Evolutionary conservation across 116 monocot species (phyloP).

Genomic region (Dioscorea cayenensis): DNA sequence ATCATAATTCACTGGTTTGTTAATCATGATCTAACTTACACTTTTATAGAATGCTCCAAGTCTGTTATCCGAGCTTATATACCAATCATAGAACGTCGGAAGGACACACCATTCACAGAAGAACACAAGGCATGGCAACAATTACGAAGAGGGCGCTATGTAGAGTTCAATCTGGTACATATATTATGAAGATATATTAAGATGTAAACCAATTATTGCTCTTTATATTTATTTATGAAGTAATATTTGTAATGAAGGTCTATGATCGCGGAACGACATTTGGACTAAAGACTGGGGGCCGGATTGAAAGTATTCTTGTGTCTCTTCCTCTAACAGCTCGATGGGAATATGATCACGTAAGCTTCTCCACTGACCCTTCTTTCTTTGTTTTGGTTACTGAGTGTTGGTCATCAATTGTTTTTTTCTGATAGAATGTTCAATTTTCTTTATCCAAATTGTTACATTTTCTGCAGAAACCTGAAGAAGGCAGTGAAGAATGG

Average conservation of each 20-base stretch:
- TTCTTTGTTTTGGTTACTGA: background rate
- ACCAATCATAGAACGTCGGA: conserved; percentile 74
- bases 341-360: conserved; percentile 98
- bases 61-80: conserved; percentile 89
- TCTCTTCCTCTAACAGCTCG: conserved; percentile 91
- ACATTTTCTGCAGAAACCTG: conserved; percentile 47
- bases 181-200: background rate
- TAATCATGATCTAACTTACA: background rate
- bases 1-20: background rate
- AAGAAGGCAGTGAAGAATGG: conserved; percentile 97
- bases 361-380: background rate
- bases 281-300: conserved; percentile 91
- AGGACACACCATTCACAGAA: conserved; percentile 79
- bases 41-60: conserved; percentile 75
- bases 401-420: background rate
- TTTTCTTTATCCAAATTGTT: too few species aligned
- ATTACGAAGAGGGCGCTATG: conserved; percentile 85
- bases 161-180: conserved; percentile 92
- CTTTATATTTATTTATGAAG: background rate
- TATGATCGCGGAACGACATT: conserved; percentile 99
- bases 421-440: too few species aligned
- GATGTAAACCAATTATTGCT: background rate
- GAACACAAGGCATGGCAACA: conserved; percentile 94
- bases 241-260: conserved; percentile 40
- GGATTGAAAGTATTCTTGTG: conserved; percentile 97